Evolutionary conservation across 164 flowering plant genomes (phyloP), one percentile per base, ranked within the genome.

Genomic region (Magnolia kwangsiensis): DNA sequence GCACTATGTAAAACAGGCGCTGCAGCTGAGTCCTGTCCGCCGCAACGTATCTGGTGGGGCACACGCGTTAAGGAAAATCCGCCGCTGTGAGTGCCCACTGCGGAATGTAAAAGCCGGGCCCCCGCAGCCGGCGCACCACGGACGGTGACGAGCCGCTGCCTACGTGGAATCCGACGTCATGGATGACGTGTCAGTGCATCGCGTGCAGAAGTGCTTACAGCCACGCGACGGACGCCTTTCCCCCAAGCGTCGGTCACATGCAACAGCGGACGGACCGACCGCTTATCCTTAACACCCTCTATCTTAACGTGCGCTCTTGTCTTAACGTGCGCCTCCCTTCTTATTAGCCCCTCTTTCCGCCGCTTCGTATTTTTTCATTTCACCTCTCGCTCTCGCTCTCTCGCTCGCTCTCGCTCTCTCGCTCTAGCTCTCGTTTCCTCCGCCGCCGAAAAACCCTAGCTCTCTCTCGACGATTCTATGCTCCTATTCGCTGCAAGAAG

Each of bases 81-180:
- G 61, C 61, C 61, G 61, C 61, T 55, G 61, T 16, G 61, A 55
- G 61, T 55, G 61, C 61, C 13, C 18, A 16, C 61, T 37, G 45
- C 45, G 10, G 23, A 19, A 0, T 9, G 21, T n/a, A 63, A 1
- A 13, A 16, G 11, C 2, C 77, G 69, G 80, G 82, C 80, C 58
- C 71, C 79, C 71, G 20, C 23, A 5, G 5, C 69, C 50, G 76
- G 64, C 64, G 81, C 82, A 82, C 84, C 50, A 81, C 24, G 80
- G 74, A 37, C 81, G 87, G 87, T 80, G 82, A 78, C 87, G 80
- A 85, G 82, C 69, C 82, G 84, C 80, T 76, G 81, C 84, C 72
- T 65, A 63, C 73, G 72, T 63, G 59, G 23, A 67, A 66, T 1
- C 37, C 68, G 72, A 51, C 71, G 77, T 74, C 75, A 69, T 21